Base-by-base conservation (phyloP, 192 early-diverging fungal species). In the Backusella luteola region DNA sequence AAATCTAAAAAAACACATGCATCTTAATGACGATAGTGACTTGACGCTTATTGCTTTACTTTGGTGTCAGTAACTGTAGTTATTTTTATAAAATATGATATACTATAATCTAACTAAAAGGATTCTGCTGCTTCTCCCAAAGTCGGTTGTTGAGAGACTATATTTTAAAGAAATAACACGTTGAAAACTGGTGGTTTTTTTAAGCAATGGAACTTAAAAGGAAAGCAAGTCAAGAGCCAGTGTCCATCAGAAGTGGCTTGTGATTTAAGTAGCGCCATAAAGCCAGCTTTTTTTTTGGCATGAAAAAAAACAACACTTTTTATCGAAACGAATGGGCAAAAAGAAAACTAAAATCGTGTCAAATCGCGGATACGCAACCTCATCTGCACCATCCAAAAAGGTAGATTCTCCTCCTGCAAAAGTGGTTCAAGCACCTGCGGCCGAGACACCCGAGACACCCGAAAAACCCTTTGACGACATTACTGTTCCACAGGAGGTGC, bases 271-370 rank as follows among this genome's bases (percentile, higher is more conserved):
- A 63, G 12, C 11, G 21, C 7, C 56, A 14, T 49, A 49, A 63
- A 26, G 11, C 56, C 56, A 23, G 56, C 21, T 63, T 63, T 12
- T 53, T 32, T 59, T 63, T 59, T 63, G 56, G 56, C 23, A 63
- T 63, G 56, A 63, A 63, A 63, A 56, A 23, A 12, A 21, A 59
- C n/a, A 14, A 29, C 56, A 29, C 26, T 63, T 63, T 63, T 63
- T 14, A 29, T 63, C 26, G 11, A 63, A 63, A 63, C 21, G 8
- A n/a, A 75, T 75, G 74, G 74, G 39, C 8, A 75, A 67, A 23
- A 75, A 75, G 42, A 67, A 44, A 11, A 67, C 56, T 11, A 75
- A 75, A 67, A 39, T 67, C 1, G 74, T 67, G 4, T 75, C 74
- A 21, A 66, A 75, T 23, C 35, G 74, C 19, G 74, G 74, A 32